Evolutionary conservation across 345 rosid species (phyloP), one percentile per base, ranked within the genome.

Genomic region (Linum tenue): DNA sequence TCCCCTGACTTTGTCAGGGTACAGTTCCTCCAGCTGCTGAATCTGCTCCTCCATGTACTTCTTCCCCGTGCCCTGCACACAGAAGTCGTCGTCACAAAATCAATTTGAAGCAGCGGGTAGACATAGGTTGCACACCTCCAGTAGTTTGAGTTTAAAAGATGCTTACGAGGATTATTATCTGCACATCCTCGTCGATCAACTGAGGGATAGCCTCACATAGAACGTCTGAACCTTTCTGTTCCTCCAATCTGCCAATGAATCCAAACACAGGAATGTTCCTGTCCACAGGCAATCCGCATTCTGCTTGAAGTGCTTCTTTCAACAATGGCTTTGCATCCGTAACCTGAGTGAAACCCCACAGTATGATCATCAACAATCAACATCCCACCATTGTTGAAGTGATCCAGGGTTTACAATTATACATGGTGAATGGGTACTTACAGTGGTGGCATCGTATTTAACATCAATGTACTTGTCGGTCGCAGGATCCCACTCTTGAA

Each of bases 211-310:
- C 92, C 67, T 73, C 88, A 6, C 76, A 92, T 36, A 94, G 75
- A 75, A 88, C 86, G 66, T 94, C 99, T 39, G 99, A 94, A 56
- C 99, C 99, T 73, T 94, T 90, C 75, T 90, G 99, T 77, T 94
- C 99, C 68, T 94, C 99, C 40, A 90, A 72, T 78, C 99, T 83
- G 69, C 97, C 99, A 66, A 94, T 94, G 82, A 94, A 94, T 43
- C 97, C 99, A 7, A 94, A 82, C 67, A 94, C 61, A 7, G 99
- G 99, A 62, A 88, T 78, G 63, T 85, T 79, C 59, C 77, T 90
- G 73, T 88, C 87, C n/a, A 91, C 83, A 35, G 95, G 95, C 75
- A 94, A 80, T 3, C 99, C 99, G 39, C 83, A 83, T 71, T 82
- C 85, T 42, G 97, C 94, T 82, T 94, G 99, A 67, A 90, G 96